phyloP scores from a whole-genome alignment of 345 rosid genomes.

The Brassica cretica region DNA sequence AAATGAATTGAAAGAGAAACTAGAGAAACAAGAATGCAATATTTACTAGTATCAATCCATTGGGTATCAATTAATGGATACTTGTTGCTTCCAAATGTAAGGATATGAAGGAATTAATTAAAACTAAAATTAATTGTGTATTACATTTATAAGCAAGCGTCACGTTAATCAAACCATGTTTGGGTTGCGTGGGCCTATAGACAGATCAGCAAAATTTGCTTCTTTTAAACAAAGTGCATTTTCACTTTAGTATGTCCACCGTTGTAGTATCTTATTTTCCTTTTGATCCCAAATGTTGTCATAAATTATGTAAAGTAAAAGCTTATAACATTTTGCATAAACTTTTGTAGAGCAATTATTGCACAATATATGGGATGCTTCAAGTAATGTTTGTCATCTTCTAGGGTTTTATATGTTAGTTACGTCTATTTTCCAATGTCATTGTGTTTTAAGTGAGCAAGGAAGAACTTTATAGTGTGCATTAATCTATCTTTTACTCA shows the following conservation, averaged over 20 bases:
- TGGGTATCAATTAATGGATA: conserved; percentile 7
- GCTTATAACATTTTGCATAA: not conserved
- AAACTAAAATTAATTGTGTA: conserved; percentile 1
- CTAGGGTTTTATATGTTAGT: not conserved
- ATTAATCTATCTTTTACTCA: not conserved
- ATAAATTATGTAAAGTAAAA: not conserved
- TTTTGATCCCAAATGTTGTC: not conserved
- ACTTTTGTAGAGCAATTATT: not conserved
- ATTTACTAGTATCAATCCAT: not conserved
- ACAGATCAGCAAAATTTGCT: conserved; percentile 26
- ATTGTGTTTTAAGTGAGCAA: conserved; percentile 25
- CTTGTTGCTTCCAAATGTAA: conserved; percentile 31
- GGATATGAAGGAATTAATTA: conserved; percentile 8
- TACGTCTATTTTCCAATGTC: not conserved
- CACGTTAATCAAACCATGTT: conserved; percentile 36
- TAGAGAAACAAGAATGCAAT: conserved; percentile 5
- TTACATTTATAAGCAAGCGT: conserved; percentile 34
- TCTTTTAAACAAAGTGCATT: not conserved
- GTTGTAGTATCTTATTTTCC: not conserved
- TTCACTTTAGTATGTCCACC: not conserved
- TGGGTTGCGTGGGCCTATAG: conserved; percentile 22
- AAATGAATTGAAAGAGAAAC: not conserved
- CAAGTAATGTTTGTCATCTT: not conserved
- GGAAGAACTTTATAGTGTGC: conserved; percentile 6
- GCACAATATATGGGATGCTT: not conserved